phyloP scores from a whole-genome alignment of 495 filamentous ascomycete genomes.

The Echria macrotheca region DNA sequence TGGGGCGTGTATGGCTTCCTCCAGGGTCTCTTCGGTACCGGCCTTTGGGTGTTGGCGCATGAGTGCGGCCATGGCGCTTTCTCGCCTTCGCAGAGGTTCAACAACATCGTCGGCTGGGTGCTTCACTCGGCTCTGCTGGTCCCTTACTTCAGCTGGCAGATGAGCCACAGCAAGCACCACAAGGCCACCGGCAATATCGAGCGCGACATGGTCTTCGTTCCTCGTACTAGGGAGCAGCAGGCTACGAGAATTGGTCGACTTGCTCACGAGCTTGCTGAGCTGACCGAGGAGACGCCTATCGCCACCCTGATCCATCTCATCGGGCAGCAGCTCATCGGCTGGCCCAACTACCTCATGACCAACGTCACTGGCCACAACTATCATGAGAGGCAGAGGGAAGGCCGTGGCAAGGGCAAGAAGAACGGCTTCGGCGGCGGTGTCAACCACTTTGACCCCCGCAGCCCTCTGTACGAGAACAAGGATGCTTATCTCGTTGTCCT shows the following conservation, averaged over 20 bases:
- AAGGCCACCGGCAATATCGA: slow-evolving; percentile 94
- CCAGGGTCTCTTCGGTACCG: slow-evolving; percentile 74
- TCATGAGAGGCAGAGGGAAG: slow-evolving; percentile 78
- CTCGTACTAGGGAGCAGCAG: slow-evolving; percentile 73
- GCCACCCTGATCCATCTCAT: slow-evolving; percentile 66
- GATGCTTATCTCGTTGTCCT: slow-evolving; percentile 76
- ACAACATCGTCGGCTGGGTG: slow-evolving; percentile 81
- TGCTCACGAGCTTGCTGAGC: slow-evolving; percentile 74
- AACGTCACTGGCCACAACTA: slow-evolving; percentile 95
- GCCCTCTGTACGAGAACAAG: slow-evolving; percentile 86
- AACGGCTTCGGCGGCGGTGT: slow-evolving; percentile 78
- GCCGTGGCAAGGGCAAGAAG: slow-evolving; percentile 79
- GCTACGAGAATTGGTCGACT: slow-evolving; percentile 63
- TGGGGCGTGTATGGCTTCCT: slow-evolving; percentile 67
- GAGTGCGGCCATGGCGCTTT: slow-evolving; percentile 88
- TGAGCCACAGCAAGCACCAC: slow-evolving; percentile 90
- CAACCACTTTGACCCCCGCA: slow-evolving; percentile 88
- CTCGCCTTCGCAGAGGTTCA: slow-evolving; percentile 71
- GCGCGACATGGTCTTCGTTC: slow-evolving; percentile 96
- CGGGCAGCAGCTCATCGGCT: slow-evolving; percentile 82
- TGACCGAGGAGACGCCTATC: slow-evolving; percentile 92
- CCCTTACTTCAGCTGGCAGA: slow-evolving; percentile 90
- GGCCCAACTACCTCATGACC: slow-evolving; percentile 77
- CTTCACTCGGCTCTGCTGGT: slow-evolving; percentile 78
- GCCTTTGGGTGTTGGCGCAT: slow-evolving; percentile 79